Evolutionary conservation across 371 early-diverging fungal genomes (phyloP).

Genomic region (Neoconidiobolus thromboides): DNA sequence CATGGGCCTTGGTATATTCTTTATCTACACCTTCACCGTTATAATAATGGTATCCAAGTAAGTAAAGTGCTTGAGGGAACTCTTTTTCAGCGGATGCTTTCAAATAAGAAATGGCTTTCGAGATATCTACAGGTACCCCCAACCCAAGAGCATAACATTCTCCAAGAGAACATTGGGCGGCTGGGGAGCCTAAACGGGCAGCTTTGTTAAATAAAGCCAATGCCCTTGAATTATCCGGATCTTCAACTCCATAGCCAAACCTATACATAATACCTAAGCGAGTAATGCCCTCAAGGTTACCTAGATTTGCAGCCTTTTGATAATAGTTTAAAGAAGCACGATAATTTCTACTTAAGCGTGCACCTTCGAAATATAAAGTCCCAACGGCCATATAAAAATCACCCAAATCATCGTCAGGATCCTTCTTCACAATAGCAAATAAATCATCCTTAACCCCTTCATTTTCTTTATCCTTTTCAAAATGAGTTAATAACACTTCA

Average conservation of each 20-base stretch:
- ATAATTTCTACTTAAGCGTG: constrained; percentile 1
- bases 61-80: constrained; percentile 53
- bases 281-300: constrained; percentile 18
- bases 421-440: not conserved
- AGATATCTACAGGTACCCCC: constrained; percentile 38
- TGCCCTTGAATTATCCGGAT: constrained; percentile 29
- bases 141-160: constrained; percentile 59
- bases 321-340: constrained; percentile 18
- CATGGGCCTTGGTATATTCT: constrained; percentile 36
- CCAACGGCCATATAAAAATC: constrained; percentile 1
- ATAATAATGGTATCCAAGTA: constrained; percentile 29
- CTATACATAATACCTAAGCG: constrained; percentile 35
- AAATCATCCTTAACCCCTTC: not conserved
- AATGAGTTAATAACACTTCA: constrained; percentile 30
- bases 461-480: constrained; percentile 7
- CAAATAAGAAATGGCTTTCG: constrained; percentile 53
- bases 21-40: constrained; percentile 21
- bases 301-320: constrained; percentile 16
- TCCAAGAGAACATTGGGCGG: constrained; percentile 62
- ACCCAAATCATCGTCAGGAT: not conserved
- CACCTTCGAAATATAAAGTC: constrained; percentile 2
- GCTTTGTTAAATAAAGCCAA: constrained; percentile 19
- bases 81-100: constrained; percentile 57
- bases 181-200: constrained; percentile 34
- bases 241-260: constrained; percentile 12